A percentile compares a stretch with the other conserved stretches of the same genome.
These are phyloP conservation scores for Anthracocystis setariae DNA, from an alignment of 1,284 basidiomycete genomes.

Conservation along the genomic window DNA sequence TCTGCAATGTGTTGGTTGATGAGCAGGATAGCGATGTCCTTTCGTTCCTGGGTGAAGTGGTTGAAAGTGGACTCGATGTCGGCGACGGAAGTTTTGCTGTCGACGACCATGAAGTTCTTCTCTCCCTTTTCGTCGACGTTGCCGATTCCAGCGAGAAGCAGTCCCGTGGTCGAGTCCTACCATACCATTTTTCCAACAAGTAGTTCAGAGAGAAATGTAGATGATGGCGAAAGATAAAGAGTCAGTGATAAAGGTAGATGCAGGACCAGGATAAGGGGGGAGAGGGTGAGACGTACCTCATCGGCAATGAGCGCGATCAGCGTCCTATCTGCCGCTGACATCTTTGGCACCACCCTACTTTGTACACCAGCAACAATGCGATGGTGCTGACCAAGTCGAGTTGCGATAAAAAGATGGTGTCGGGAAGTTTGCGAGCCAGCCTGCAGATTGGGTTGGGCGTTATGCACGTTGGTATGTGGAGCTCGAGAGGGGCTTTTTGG, in stretches of 20 bases:
- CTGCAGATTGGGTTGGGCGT: no score
- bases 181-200: slow-evolving; percentile 3
- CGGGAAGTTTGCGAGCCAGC: slow-evolving; percentile 1
- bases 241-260: not conserved
- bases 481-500: not conserved
- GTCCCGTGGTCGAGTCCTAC: slow-evolving; percentile 64
- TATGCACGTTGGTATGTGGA: slow-evolving; percentile 15
- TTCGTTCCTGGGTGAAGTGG: slow-evolving; percentile 58
- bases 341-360: slow-evolving; percentile 2
- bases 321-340: slow-evolving; percentile 55
- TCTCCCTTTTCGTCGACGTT: slow-evolving; percentile 60
- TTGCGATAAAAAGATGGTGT: not conserved
- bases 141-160: slow-evolving; percentile 67
- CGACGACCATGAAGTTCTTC: slow-evolving; percentile 67
- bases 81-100: slow-evolving; percentile 60
- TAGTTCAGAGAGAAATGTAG: not conserved
- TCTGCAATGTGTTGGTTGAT: slow-evolving; percentile 72
- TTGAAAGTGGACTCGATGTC: slow-evolving; percentile 64
- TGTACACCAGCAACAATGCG: not conserved
- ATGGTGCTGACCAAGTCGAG: no score
- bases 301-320: slow-evolving; percentile 61
- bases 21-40: slow-evolving; percentile 66
- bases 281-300: slow-evolving; percentile 42
- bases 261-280: not conserved
- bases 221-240: not conserved